Conservation (phyloP, 2,329 filamentous ascomycete species). For the Fusarium sp. region DNA sequence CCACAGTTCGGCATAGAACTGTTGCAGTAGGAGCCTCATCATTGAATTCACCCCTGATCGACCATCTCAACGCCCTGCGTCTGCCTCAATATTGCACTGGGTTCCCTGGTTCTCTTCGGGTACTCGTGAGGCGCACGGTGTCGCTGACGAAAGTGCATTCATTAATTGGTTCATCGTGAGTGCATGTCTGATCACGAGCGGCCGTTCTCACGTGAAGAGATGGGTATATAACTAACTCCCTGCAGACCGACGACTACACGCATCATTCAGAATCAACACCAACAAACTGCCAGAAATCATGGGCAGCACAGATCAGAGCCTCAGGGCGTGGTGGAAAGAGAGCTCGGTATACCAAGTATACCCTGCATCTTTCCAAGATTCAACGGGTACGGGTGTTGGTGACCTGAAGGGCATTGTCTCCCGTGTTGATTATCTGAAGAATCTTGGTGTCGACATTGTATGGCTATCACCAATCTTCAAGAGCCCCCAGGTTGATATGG, state of each 20-base stretch:
- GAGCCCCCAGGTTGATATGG: conserved; percentile 73
- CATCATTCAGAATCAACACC: neutral
- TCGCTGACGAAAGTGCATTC: neutral
- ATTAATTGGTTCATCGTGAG: conserved; percentile 22
- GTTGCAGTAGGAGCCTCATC: conserved; percentile 11
- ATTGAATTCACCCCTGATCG: neutral
- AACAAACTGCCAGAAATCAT: conserved; percentile 29
- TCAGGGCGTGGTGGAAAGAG: conserved; percentile 68
- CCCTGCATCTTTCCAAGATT: conserved; percentile 70
- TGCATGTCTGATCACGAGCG: conserved; percentile 19
- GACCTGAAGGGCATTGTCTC: conserved; percentile 69
- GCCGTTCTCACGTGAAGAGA: conserved; percentile 18
- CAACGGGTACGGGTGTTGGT: conserved; percentile 65
- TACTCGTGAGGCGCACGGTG: neutral
- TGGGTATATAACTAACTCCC: conserved; percentile 13
- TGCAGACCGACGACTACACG: neutral
- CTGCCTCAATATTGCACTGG: neutral
- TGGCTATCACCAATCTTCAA: conserved; percentile 64
- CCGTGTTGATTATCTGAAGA: conserved; percentile 64
- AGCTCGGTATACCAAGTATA: conserved; percentile 71
- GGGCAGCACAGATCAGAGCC: conserved; percentile 40
- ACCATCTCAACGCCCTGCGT: neutral
- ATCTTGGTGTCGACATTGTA: conserved; percentile 67
- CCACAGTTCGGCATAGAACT: conserved; percentile 12
- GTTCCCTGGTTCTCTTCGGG: neutral